These are phyloP conservation scores for Psilocybe subaeruginosa DNA, from an alignment of 768 basidiomycete species.

Conservation along the genomic window DNA sequence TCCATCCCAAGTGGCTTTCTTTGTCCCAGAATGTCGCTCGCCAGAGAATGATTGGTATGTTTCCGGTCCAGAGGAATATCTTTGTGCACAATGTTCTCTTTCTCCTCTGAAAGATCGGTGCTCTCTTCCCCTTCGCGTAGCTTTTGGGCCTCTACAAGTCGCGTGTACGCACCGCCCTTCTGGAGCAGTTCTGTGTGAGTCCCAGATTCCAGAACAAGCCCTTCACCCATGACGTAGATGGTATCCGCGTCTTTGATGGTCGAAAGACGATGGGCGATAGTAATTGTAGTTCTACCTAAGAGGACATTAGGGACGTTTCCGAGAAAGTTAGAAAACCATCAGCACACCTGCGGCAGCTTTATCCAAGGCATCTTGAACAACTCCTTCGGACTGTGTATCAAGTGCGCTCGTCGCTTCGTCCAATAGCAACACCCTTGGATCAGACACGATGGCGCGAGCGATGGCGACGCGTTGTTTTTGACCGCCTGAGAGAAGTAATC, in stretches of 20 bases:
- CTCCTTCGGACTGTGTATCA: conserved; percentile 84
- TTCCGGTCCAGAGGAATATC: conserved; percentile 63
- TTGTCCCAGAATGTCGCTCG: conserved; percentile 63
- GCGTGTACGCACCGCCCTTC: conserved; percentile 63
- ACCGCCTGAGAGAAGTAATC: conserved; percentile 80
- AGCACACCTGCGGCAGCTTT: conserved; percentile 60
- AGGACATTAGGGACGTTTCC: too few species aligned
- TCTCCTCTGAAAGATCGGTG: background rate
- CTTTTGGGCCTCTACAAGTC: conserved; percentile 76
- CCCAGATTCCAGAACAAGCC: conserved; percentile 76
- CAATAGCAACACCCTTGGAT: conserved; percentile 79
- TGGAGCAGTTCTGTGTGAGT: conserved; percentile 70
- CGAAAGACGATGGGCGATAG: conserved; percentile 76
- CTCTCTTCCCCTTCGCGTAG: conserved; percentile 55
- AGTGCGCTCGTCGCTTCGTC: conserved; percentile 88
- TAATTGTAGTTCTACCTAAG: conserved; percentile 73
- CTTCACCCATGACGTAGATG: conserved; percentile 89
- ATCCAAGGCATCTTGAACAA: conserved; percentile 90
- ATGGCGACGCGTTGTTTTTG: conserved; percentile 90
- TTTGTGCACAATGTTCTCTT: conserved; percentile 30
- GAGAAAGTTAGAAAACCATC: background rate
- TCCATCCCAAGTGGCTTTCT: background rate
- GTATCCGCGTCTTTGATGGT: conserved; percentile 82
- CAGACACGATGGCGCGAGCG: conserved; percentile 85
- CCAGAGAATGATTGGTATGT: conserved; percentile 62